These are phyloP conservation scores for Zychaea mexicana DNA, from an alignment of 371 early-diverging fungal genomes.

Conservation along the genomic window DNA sequence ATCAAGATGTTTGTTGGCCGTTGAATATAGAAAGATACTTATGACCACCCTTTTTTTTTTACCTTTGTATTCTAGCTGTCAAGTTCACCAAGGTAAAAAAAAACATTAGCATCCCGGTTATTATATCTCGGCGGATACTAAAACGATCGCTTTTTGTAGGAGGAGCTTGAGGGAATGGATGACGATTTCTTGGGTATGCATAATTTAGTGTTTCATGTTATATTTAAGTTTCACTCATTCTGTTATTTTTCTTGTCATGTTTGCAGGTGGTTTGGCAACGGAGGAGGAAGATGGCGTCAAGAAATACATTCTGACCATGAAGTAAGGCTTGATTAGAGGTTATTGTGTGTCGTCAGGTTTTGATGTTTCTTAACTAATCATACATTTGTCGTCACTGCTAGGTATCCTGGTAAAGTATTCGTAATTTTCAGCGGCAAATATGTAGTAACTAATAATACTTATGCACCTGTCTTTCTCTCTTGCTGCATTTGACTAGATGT, in stretches of 20 bases:
- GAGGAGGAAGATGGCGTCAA: slow-evolving; percentile 62
- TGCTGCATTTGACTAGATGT: slow-evolving; percentile 26
- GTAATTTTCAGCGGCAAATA: too few species aligned
- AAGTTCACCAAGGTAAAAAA: slow-evolving; percentile 44
- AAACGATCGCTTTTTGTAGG: slow-evolving; percentile 39
- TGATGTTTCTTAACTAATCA: not conserved
- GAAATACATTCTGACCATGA: slow-evolving; percentile 75
- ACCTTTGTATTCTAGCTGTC: slow-evolving; percentile 29
- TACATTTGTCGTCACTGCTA: slow-evolving; percentile 5
- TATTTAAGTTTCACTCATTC: not conserved
- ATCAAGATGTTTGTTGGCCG: too few species aligned
- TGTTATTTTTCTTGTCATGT: not conserved
- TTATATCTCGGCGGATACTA: too few species aligned
- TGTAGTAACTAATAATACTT: not conserved
- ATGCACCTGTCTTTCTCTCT: not conserved
- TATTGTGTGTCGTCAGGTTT: too few species aligned
- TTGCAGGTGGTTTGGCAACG: slow-evolving; percentile 44
- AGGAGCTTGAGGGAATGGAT: slow-evolving; percentile 79
- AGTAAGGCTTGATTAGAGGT: too few species aligned
- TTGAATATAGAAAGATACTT: not conserved
- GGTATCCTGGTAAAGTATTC: slow-evolving; percentile 42
- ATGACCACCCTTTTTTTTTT: too few species aligned
- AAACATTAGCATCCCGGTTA: too few species aligned
- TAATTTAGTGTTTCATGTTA: not conserved
- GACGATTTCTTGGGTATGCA: slow-evolving; percentile 68